Evolutionary conservation across 768 basidiomycete species (phyloP), one percentile per base, ranked within the genome.

Genomic region (Suillus placidus): DNA sequence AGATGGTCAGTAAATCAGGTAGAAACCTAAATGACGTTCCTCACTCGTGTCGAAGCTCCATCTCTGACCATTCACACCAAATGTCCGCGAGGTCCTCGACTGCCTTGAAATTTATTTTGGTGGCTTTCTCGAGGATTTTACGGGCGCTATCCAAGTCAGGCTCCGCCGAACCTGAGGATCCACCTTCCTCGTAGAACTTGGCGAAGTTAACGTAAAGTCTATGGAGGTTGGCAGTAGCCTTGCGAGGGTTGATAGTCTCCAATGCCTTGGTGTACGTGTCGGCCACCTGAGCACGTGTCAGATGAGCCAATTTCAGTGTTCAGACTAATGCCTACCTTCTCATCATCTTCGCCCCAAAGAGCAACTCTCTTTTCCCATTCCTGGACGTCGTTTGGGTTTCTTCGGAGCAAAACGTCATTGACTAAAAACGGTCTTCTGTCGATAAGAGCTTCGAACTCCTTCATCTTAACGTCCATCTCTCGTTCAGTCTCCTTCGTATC

Each of bases 51-150:
- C 97, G 88, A 60, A 99, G 84, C 76, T 99, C 97, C 91, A 99
- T 89, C 79, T 99, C 97, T 8, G 97, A 88, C 97, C 97, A 99
- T 79, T 99, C 97, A 72, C 96, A 98, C 97, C 97, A 99, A 16
- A 98, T 87, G 76, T 99, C 97, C 0, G 97, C 97, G 30, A 99
- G 84, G 72, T 99, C 97, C 74, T 99, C 97, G 12, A 99, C 96
- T n/a, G 87, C 84, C 78, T 91, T 94, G 83, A 95, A 98, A 73
- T 91, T 92, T 49, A 97, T 88, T 71, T 92, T 93, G 4, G 92
- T 92, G 6, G 88, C 97, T 77, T 94, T 97, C 74, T 98, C 95
- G 42, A 99, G 80, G 35, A 99, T 91, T 80, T 96, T 96, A 49
- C 96, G 88, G 5, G 97, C 93, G 69, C 87, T 92, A 57, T 88